Evolutionary conservation across 1,284 basidiomycete species (phyloP).

Genomic region (Phylloporus sp.): DNA sequence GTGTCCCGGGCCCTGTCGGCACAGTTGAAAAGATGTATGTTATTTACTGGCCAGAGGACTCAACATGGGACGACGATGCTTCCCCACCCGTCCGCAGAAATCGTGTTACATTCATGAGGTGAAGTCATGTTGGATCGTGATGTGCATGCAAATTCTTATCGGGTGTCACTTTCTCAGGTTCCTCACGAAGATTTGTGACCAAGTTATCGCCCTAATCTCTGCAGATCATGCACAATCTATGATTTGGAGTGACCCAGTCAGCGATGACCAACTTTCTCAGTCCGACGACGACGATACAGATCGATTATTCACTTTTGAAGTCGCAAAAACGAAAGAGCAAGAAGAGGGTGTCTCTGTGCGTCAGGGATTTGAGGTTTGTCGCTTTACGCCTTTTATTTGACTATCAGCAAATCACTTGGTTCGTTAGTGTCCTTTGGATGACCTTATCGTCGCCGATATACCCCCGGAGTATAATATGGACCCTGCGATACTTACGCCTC

Average conservation of each 20-base stretch:
- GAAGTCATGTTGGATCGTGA: not conserved
- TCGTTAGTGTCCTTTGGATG: constrained; percentile 29
- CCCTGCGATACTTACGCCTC: constrained; percentile 35
- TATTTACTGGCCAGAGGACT: constrained; percentile 69
- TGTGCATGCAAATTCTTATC: not conserved
- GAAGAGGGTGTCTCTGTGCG: constrained; percentile 56
- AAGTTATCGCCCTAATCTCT: constrained; percentile 58
- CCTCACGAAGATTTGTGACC: constrained; percentile 63
- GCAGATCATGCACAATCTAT: constrained; percentile 51
- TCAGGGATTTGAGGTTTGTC: constrained; percentile 51
- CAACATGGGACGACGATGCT: constrained; percentile 64
- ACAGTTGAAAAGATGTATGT: constrained; percentile 47
- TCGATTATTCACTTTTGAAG: constrained; percentile 63
- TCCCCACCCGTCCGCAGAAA: constrained; percentile 57
- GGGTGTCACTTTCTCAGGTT: constrained; percentile 46
- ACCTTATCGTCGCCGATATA: constrained; percentile 17
- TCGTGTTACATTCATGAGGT: constrained; percentile 69
- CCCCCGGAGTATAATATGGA: constrained; percentile 35
- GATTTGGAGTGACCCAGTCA: constrained; percentile 48
- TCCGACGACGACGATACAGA: constrained; percentile 51
- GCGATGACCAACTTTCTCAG: constrained; percentile 38
- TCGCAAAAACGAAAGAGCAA: constrained; percentile 65
- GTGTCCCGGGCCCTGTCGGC: constrained; percentile 13
- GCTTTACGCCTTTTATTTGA: not conserved
- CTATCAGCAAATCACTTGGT: not conserved